Base-by-base conservation (phyloP, 2,329 filamentous ascomycete genomes). In the Amphichorda felina region DNA sequence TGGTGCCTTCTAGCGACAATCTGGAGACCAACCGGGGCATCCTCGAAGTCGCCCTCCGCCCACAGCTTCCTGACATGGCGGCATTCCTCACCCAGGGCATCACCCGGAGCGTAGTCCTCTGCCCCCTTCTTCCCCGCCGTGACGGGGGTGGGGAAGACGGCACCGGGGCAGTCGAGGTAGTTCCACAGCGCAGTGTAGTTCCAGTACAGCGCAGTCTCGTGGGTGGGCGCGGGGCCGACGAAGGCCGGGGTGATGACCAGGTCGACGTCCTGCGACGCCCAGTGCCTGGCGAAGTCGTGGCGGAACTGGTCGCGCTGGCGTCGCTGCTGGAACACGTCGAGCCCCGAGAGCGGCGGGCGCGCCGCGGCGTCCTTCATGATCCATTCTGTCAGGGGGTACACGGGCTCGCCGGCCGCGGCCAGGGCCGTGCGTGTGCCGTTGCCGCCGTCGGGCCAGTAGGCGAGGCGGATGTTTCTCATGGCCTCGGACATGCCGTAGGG, bases 161-260 rank as follows among this genome's bases (percentile, higher is more conserved):
- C 53, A 1, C 53, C 56, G 1, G 58, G 56, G 18, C 54, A 58
- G 38, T 61, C 57, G 2, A 60, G 44, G 11, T 57, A 48, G 15
- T 60, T 60, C 36, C 51, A 61, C 3, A 60, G 45, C 3, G 54
- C 52, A 2, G 57, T 59, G 40, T 60, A 59, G 0, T 53, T 55
- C 55, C 55, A 57, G 41, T 57, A 53, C 5, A 52, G 43, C 0
- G 50, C 49, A 9, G 56, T 56, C 16, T 60, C 55, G 33, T 61
- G 59, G 4, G 41, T 43, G n/a, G 45, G 45, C 1, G 59, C 59
- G 3, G 58, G 54, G 2, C 59, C 57, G 13, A 59, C 48, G 29
- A 54, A 61, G 1, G 50, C 47, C 2, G 58, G 57, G 3, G 53
- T 48, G 8, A 60, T 35, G 18, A 61, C 41, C 1, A 61, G 44